These are phyloP conservation scores for Dipodascus albidus DNA, from an alignment of 805 yeast genomes.

Conservation along the genomic window DNA sequence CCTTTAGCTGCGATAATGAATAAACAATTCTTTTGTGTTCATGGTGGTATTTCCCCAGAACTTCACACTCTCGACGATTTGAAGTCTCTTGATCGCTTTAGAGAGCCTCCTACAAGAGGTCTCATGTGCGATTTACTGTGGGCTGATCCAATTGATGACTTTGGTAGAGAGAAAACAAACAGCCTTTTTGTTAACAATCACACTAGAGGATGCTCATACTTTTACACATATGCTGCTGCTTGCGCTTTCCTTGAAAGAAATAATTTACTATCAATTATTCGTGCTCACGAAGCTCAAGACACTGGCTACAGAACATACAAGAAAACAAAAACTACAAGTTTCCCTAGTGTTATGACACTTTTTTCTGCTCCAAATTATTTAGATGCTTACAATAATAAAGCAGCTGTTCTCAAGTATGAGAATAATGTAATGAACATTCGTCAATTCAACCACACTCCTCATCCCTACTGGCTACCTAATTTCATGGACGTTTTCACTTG, in stretches of 20 bases:
- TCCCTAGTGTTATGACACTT: constrained; percentile 81
- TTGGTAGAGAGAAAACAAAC: constrained; percentile 45
- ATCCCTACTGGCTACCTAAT: constrained; percentile 94
- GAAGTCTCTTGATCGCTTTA: constrained; percentile 59
- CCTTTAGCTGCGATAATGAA: constrained; percentile 93
- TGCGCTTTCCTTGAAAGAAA: constrained; percentile 70
- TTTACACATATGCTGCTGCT: constrained; percentile 73
- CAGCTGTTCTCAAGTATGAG: constrained; percentile 87
- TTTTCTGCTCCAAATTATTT: constrained; percentile 94
- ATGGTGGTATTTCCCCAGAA: constrained; percentile 91
- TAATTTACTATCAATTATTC: constrained; percentile 67
- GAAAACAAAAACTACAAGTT: constrained; percentile 70
- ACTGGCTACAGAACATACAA: constrained; percentile 94
- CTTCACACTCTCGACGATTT: constrained; percentile 60
- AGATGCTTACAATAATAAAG: constrained; percentile 87
- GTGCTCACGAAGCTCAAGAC: constrained; percentile 98
- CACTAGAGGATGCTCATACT: constrained; percentile 86
- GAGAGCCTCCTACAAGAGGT: constrained; percentile 90
- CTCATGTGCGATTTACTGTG: constrained; percentile 89
- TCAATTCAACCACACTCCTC: constrained; percentile 86
- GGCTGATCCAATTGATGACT: constrained; percentile 93
- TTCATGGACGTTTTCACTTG: constrained; percentile 96
- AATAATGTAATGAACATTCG: constrained; percentile 89
- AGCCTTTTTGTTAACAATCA: constrained; percentile 49
- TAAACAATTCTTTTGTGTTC: constrained; percentile 89